These are phyloP conservation scores for Paecilomyces sp. DNA, from an alignment of 2,329 filamentous ascomycete species.

Conservation along the genomic window DNA sequence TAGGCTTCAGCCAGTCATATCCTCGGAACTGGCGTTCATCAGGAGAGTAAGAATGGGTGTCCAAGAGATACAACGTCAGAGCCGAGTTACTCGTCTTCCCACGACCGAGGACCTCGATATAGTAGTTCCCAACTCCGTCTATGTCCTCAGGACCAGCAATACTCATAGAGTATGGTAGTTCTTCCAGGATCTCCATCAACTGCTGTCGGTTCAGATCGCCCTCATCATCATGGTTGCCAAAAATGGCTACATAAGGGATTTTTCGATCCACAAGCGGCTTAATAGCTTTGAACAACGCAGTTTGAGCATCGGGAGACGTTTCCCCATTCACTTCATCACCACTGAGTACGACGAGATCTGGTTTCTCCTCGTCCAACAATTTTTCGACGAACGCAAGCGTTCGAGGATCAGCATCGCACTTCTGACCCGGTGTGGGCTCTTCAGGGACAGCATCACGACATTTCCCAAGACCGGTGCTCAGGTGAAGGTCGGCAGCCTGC, in stretches of 20 bases:
- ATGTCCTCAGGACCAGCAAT: conserved; percentile 72
- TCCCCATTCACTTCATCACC: conserved; percentile 96
- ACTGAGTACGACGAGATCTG: conserved; percentile 82
- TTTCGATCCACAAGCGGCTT: conserved; percentile 76
- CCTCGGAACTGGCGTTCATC: conserved; percentile 83
- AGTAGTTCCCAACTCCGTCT: conserved; percentile 91
- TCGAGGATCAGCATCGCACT: conserved; percentile 84
- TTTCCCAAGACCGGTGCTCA: conserved; percentile 78
- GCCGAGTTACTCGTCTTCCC: conserved; percentile 78
- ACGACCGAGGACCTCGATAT: conserved; percentile 78
- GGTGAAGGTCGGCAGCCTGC: conserved; percentile 88
- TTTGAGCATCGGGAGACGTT: conserved; percentile 83
- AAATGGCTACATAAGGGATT: conserved; percentile 88
- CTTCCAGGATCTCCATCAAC: conserved; percentile 81
- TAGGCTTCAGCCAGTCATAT: conserved; percentile 95
- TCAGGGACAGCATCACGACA: conserved; percentile 83
- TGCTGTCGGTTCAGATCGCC: conserved; percentile 66
- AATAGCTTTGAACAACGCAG: conserved; percentile 88
- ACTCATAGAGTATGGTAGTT: conserved; percentile 84
- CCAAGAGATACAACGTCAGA: conserved; percentile 87
- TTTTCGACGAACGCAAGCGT: conserved; percentile 82
- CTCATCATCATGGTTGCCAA: conserved; percentile 97
- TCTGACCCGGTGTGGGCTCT: conserved; percentile 58
- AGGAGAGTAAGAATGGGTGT: conserved; percentile 86
- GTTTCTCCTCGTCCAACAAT: conserved; percentile 85